Evolutionary conservation across 2,329 filamentous ascomycete genomes (phyloP).

Genomic region (Neofusicoccum kwambonambiense): DNA sequence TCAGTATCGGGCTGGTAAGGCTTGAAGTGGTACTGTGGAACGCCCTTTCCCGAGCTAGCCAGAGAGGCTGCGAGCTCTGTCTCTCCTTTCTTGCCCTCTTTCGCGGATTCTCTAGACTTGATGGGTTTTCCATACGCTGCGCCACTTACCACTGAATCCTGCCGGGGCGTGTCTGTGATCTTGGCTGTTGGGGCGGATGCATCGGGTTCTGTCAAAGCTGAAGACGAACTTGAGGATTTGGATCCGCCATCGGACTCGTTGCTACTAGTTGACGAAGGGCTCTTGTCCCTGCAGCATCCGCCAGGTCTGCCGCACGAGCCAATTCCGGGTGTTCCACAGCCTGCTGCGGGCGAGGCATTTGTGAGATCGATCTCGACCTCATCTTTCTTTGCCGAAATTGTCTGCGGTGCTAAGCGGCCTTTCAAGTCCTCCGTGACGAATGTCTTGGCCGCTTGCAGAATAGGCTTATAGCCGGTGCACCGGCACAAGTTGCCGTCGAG

Average conservation of each 20-base stretch:
- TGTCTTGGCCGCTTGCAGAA: conserved; percentile 87
- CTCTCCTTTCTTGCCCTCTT: conserved; percentile 53
- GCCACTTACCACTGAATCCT: conserved; percentile 29
- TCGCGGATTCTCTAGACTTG: conserved; percentile 34
- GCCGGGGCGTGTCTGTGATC: conserved; percentile 24
- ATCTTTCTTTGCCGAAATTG: not conserved
- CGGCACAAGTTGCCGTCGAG: conserved; percentile 90
- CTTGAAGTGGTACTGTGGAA: conserved; percentile 71
- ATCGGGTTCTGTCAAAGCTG: conserved; percentile 8
- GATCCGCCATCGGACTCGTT: conserved; percentile 27
- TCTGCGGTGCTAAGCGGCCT: conserved; percentile 31
- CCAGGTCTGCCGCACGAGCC: conserved; percentile 37
- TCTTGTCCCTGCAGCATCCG: conserved; percentile 37
- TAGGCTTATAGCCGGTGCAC: conserved; percentile 90
- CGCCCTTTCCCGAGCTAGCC: conserved; percentile 52
- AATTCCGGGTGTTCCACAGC: conserved; percentile 28
- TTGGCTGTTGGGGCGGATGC: conserved; percentile 27
- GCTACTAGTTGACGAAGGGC: conserved; percentile 25
- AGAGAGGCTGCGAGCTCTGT: conserved; percentile 36
- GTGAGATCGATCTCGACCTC: conserved; percentile 27
- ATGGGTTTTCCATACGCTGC: conserved; percentile 34
- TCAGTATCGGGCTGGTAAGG: conserved; percentile 88
- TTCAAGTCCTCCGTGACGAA: conserved; percentile 62
- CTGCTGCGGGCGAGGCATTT: conserved; percentile 26
- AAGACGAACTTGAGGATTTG: conserved; percentile 27